Evolutionary conservation across 148 eudicot species (phyloP), one percentile per base, ranked within the genome.

Genomic region (Polygonum maritimum): DNA sequence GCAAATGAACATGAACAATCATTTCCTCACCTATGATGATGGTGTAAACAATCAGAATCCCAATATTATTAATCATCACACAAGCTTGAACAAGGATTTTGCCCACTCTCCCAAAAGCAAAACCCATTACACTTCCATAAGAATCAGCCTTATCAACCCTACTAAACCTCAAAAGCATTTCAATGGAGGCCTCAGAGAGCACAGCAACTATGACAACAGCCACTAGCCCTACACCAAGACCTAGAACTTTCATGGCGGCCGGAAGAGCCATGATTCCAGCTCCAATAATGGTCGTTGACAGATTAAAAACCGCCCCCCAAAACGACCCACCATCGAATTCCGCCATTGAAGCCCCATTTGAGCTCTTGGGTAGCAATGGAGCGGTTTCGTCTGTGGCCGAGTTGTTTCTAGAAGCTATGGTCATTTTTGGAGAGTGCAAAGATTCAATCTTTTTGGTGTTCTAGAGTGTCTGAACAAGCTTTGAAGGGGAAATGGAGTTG

Each of bases 211-310:
- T 40, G 13, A 93, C 75, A 38, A 91, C 89, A 79, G 86, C 54
- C n/a, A 80, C 65, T 76, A 89, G 77, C 35, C 96, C 98, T 48
- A 83, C 83, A 81, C 88, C 55, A 13, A 92, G 87, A 14, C 97
- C 97, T 76, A 92, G 79, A 12, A 82, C 88, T 81, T 91, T 93
- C 86, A 93, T 86, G 40, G 92, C 85, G 6, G 96, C 96, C 10
- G 96, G 98, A 78, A 90, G 83, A 63, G 91, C 86, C 95, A 92
- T 92, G 67, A 92, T 89, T 75, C 98, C 98, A n/a, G 98, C 98
- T 73, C 98, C 98, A 26, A 93, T 82, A 70, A 89, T 85, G 19
- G 96, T 90, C 15, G 92, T 86, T 0, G 93, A 84, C 44, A 93
- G 78, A 77, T 93, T 93, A 71, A 90, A 89, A 40, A 93, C 96